These are phyloP conservation scores for Phialemoniopsis sp. DNA, from an alignment of 2,329 filamentous ascomycete species.

Conservation along the genomic window DNA sequence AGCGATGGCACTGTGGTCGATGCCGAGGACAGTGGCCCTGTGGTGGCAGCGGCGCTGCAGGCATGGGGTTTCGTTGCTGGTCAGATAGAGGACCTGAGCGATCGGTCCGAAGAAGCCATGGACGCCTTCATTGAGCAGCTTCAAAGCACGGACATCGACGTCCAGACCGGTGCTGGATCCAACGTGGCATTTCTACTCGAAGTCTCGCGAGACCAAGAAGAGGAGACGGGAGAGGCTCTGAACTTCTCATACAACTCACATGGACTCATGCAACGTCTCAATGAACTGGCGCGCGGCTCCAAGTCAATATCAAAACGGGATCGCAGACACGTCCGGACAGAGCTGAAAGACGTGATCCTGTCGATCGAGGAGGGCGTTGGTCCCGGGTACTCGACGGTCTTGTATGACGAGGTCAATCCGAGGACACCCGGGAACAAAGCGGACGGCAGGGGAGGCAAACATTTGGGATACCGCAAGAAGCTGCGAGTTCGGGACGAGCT, in stretches of 20 bases:
- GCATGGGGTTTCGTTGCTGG: conserved; percentile 80
- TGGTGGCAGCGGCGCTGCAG: conserved; percentile 71
- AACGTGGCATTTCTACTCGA: conserved; percentile 84
- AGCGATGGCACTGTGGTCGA: conserved; percentile 72
- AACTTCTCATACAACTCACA: conserved; percentile 48
- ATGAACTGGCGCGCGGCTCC: conserved; percentile 40
- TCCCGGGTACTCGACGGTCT: conserved; percentile 48
- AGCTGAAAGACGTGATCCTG: conserved; percentile 46
- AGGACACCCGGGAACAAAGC: conserved; percentile 34
- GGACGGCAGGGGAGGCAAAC: conserved; percentile 28
- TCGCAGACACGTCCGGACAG: conserved; percentile 41
- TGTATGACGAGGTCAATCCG: conserved; percentile 32
- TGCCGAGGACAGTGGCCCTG: conserved; percentile 64
- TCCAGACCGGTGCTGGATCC: conserved; percentile 74
- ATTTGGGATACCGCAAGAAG: conserved; percentile 49
- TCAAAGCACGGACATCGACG: conserved; percentile 65
- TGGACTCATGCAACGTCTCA: conserved; percentile 41
- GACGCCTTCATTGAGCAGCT: conserved; percentile 85
- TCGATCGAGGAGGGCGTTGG: conserved; percentile 51
- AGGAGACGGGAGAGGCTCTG: conserved; percentile 42
- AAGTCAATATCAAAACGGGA: conserved; percentile 46
- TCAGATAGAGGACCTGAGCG: conserved; percentile 69
- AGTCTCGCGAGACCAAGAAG: conserved; percentile 49
- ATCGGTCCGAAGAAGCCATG: conserved; percentile 66
- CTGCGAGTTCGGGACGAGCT: conserved; percentile 41